Conservation (phyloP, 129 eudicot species). For the Tagetes patula region DNA sequence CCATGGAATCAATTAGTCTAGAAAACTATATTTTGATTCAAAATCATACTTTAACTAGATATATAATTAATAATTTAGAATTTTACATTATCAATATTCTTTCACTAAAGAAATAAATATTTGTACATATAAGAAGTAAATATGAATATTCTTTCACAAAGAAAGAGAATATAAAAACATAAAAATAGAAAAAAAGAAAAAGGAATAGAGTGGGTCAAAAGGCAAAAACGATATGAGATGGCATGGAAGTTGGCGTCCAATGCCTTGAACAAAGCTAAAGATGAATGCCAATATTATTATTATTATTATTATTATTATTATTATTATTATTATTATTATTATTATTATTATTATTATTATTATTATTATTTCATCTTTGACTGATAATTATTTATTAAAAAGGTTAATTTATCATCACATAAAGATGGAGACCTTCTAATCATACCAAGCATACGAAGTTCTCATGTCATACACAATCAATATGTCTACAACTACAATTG, state of each 20-base stretch:
- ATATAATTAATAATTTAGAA: no score
- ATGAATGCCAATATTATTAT: slow-evolving; percentile 21
- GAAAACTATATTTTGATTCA: no score
- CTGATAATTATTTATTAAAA: not conserved
- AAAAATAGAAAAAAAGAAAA: slow-evolving; percentile 20
- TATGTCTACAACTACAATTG: no score
- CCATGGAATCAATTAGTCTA: no score
- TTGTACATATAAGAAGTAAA: not conserved
- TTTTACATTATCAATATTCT: no score
- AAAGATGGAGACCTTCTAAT: no score
- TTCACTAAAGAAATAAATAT: not conserved
- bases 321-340: no score
- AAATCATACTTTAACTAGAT: no score
- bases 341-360: no score
- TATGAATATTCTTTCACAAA: not conserved
- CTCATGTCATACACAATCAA: no score
- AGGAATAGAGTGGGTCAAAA: slow-evolving; percentile 51
- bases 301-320: no score
- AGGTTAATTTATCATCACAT: not conserved
- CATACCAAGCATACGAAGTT: no score
- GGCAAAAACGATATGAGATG: slow-evolving; percentile 32
- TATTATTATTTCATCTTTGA: not conserved
- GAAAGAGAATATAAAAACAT: not conserved
- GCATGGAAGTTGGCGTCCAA: slow-evolving; percentile 47
- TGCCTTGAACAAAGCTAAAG: slow-evolving; percentile 45